Base-by-base conservation (phyloP, 2,329 filamentous ascomycete genomes). In the Penicillium hesseltinei region DNA sequence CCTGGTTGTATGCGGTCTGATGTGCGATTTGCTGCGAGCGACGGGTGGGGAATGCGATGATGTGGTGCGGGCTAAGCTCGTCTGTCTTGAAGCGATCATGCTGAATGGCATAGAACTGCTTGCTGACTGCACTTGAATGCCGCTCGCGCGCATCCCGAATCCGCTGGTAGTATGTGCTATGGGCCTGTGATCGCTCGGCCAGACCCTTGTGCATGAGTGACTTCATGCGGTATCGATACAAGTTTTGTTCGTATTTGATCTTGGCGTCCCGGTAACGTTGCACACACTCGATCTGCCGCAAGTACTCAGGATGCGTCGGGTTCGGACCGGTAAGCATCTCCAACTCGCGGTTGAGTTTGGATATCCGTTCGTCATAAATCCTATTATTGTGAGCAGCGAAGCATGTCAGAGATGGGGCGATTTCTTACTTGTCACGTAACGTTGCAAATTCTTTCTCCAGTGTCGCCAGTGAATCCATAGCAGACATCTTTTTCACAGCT, bases 71-170 rank as follows among this genome's bases (percentile, higher is more conserved):
- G 62, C 92, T 85, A 59, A 89, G 88, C 67, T 90, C 88, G 60
- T 91, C 89, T 61, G 84, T 82, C 68, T 88, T 89, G 68, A 92
- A 87, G 57, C 94, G 86, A 70, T 96, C 91, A 64, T 90, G 88
- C 73, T 97, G 93, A 56, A 97, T 90, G 65, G 93, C 88, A 75
- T 96, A 96, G 83, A 93, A 96, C 64, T 94, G 88, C 72, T 91
- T 87, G 68, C 94, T 93, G 57, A 96, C 85, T 57, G 88, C 82
- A 61, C 92, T 89, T 31, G 97, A 81, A 45, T 89, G 84, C 54
- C 83, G 83, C 73, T 97, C 93, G 59, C 94, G 86, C 63, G 89
- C 84, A 69, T 96, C 90, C 54, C 94, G 87, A 35, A 92, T 84
- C 47, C 86, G 85, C 74, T 99, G 94, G 73, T 92, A 92, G 74